Evolutionary conservation across 164 flowering plant genomes (phyloP).

Genomic region (Dillenia turbinata): DNA sequence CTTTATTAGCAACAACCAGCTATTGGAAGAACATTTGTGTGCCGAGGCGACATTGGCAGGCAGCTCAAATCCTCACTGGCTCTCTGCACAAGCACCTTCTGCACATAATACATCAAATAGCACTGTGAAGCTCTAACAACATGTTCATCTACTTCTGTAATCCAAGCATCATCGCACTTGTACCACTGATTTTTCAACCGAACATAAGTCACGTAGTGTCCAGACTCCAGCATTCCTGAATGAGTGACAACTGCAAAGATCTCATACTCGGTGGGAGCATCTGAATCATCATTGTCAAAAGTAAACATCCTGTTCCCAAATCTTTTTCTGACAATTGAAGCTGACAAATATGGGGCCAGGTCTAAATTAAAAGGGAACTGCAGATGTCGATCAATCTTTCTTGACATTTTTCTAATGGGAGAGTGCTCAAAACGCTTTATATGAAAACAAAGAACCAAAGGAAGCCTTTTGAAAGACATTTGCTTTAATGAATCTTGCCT

Average conservation of each 20-base stretch:
- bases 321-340: conserved; percentile 53
- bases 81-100: conserved; percentile 33
- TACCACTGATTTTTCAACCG: conserved; percentile 57
- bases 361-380: conserved; percentile 64
- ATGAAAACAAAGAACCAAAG: conserved; percentile 55
- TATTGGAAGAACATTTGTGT: conserved; percentile 37
- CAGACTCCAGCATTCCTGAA: conserved; percentile 61
- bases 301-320: conserved; percentile 58
- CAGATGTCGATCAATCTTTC: conserved; percentile 52
- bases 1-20: conserved; percentile 49
- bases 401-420: conserved; percentile 29
- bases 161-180: conserved; percentile 78
- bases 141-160: conserved; percentile 51
- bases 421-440: conserved; percentile 68
- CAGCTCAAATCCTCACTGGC: conserved; percentile 43
- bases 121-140: conserved; percentile 56
- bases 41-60: conserved; percentile 34
- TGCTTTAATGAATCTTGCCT: conserved; percentile 51
- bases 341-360: conserved; percentile 62
- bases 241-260: conserved; percentile 64
- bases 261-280: conserved; percentile 50
- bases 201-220: conserved; percentile 63
- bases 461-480: conserved; percentile 60
- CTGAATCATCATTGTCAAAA: conserved; percentile 51
- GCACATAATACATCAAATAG: conserved; percentile 61